A percentile compares a stretch with the other conserved stretches of the same genome.
These are phyloP conservation scores for Pugionium cornutum DNA, from an alignment of 345 rosid species.

Conservation along the genomic window DNA sequence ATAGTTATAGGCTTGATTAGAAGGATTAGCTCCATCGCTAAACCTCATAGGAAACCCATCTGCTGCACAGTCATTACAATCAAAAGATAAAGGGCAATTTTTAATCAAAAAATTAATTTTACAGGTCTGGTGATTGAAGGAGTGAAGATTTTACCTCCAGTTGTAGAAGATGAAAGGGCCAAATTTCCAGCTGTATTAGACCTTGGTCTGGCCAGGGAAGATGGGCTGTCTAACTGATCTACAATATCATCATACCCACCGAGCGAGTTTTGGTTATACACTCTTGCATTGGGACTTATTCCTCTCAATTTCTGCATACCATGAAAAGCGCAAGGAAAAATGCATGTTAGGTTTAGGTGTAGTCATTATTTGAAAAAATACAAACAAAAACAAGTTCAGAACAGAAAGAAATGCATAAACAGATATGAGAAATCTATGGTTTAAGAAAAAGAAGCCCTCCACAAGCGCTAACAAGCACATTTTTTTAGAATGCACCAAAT, in stretches of 20 bases:
- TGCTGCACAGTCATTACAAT: constrained; percentile 49
- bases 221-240: constrained; percentile 51
- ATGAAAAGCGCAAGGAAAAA: constrained; percentile 36
- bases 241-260: constrained; percentile 53
- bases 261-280: constrained; percentile 47
- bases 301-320: constrained; percentile 52
- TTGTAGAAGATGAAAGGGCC: constrained; percentile 50
- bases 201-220: constrained; percentile 62
- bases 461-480: background rate
- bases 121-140: constrained; percentile 43
- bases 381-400: constrained; percentile 5
- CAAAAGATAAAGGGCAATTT: constrained; percentile 43
- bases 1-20: constrained; percentile 56
- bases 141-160: constrained; percentile 55
- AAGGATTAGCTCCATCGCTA: constrained; percentile 59
- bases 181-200: constrained; percentile 44
- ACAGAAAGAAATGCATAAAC: background rate
- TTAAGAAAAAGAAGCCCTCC: constrained; percentile 21
- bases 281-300: constrained; percentile 47
- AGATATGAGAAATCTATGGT: background rate
- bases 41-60: constrained; percentile 66
- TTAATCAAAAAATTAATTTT: constrained; percentile 46
- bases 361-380: constrained; percentile 13
- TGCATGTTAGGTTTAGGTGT: constrained; percentile 20
- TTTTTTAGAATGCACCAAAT: constrained; percentile 10